Evolutionary conservation across 2,329 filamentous ascomycete species (phyloP).

Genomic region (Fusarium fujikuroi): DNA sequence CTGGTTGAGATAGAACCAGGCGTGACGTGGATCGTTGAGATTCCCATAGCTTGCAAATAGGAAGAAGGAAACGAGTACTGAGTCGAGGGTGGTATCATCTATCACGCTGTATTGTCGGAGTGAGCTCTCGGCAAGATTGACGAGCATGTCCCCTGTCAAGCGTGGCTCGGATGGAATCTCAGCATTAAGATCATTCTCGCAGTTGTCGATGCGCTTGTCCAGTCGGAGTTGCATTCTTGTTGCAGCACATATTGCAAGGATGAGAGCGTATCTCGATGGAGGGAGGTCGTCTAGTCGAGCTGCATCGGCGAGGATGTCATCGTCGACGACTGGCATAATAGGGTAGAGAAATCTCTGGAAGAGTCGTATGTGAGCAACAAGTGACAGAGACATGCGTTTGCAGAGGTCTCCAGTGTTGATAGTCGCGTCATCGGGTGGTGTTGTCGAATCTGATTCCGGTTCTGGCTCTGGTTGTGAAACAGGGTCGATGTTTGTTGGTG

Average conservation of each 20-base stretch:
- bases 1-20: conserved; percentile 50
- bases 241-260: conserved; percentile 45
- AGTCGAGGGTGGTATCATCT: conserved; percentile 44
- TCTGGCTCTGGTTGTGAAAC: neutral
- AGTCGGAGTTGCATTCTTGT: conserved; percentile 46
- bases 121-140: conserved; percentile 42
- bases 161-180: conserved; percentile 37
- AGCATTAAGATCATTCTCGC: conserved; percentile 17
- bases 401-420: conserved; percentile 13
- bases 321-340: conserved; percentile 48
- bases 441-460: neutral
- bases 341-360: conserved; percentile 49
- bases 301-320: conserved; percentile 44
- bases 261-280: conserved; percentile 44
- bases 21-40: conserved; percentile 42
- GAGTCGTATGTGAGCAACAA: conserved; percentile 44
- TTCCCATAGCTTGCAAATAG: conserved; percentile 48
- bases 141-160: conserved; percentile 42
- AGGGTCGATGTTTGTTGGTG: neutral
- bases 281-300: conserved; percentile 39
- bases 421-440: neutral
- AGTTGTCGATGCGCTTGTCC: conserved; percentile 30
- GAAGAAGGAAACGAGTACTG: conserved; percentile 46
- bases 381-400: conserved; percentile 35
- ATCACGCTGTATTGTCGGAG: conserved; percentile 45